Percentiles rank a stretch among this genome's conserved stretches.
These are phyloP conservation scores for Pestalotiopsis fici DNA, from an alignment of 2,329 filamentous ascomycete species.

Conservation along the genomic window DNA sequence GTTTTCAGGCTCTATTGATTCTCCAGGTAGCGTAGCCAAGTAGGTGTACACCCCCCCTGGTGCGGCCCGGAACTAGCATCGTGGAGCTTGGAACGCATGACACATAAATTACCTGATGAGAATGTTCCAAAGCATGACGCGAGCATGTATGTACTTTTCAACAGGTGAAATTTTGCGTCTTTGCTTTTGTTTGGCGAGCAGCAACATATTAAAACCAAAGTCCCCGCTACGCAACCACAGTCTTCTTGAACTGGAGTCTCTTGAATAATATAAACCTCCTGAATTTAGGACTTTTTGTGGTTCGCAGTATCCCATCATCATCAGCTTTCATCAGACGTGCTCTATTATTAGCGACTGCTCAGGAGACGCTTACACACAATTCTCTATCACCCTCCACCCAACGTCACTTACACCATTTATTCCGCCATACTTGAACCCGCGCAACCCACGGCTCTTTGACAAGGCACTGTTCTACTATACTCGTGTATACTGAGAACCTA, in stretches of 20 bases:
- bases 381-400: background rate
- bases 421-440: background rate
- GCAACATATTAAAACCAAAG: background rate
- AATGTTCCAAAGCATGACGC: constrained; percentile 19
- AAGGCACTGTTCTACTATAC: background rate
- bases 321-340: background rate
- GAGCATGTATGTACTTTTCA: constrained; percentile 9
- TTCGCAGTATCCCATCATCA: background rate
- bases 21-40: background rate
- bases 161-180: background rate
- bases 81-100: constrained; percentile 15
- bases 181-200: background rate
- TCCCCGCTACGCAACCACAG: background rate
- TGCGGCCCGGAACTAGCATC: background rate
- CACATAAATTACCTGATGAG: constrained; percentile 25
- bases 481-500: background rate
- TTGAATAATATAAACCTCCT: background rate
- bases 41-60: background rate
- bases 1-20: background rate
- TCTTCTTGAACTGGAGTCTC: background rate
- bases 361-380: background rate
- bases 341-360: background rate
- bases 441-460: background rate
- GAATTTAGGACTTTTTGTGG: background rate
- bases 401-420: background rate